phyloP scores from a whole-genome alignment of 129 eudicot species.

The Pseudognaphalium luteoalbum region DNA sequence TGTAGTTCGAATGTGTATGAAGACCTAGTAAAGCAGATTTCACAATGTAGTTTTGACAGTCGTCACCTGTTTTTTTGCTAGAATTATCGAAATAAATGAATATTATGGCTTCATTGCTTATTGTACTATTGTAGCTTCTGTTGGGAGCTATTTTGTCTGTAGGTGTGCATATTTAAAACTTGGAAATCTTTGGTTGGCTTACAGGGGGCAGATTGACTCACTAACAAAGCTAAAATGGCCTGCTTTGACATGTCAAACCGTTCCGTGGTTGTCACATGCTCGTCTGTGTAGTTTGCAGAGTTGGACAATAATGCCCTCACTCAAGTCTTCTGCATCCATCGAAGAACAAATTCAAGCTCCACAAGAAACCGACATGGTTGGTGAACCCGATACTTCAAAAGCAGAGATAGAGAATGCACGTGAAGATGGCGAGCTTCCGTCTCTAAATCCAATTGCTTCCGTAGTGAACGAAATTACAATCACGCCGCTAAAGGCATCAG shows the following conservation, averaged over 20 bases:
- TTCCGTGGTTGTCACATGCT: slow-evolving; percentile 82
- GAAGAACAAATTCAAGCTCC: slow-evolving; percentile 49
- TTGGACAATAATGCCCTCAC: slow-evolving; percentile 52
- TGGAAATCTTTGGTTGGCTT: slow-evolving; percentile 56
- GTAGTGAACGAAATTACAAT: slow-evolving; percentile 34
- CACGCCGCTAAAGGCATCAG: slow-evolving; percentile 57
- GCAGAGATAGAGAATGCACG: slow-evolving; percentile 47
- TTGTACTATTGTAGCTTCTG: background rate
- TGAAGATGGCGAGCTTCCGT: slow-evolving; percentile 99
- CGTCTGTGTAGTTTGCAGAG: slow-evolving; percentile 65
- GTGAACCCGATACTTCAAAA: slow-evolving; percentile 50
- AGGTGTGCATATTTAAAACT: slow-evolving; percentile 30
- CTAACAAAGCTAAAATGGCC: slow-evolving; percentile 87
- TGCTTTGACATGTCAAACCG: slow-evolving; percentile 56
- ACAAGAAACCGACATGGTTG: slow-evolving; percentile 34
- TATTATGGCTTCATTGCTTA: slow-evolving; percentile 11
- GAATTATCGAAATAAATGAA: slow-evolving; percentile 21
- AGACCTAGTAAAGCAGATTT: slow-evolving; percentile 21
- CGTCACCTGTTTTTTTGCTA: slow-evolving; percentile 22
- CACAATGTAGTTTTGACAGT: slow-evolving; percentile 39
- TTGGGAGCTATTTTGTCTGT: slow-evolving; percentile 19
- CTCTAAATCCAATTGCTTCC: slow-evolving; percentile 40
- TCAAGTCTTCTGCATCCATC: slow-evolving; percentile 33
- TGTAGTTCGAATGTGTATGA: slow-evolving; percentile 27
- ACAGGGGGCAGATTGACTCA: slow-evolving; percentile 89